These are phyloP conservation scores for Starmerella scarabaei DNA, from an alignment of 805 yeast species.

Conservation along the genomic window DNA sequence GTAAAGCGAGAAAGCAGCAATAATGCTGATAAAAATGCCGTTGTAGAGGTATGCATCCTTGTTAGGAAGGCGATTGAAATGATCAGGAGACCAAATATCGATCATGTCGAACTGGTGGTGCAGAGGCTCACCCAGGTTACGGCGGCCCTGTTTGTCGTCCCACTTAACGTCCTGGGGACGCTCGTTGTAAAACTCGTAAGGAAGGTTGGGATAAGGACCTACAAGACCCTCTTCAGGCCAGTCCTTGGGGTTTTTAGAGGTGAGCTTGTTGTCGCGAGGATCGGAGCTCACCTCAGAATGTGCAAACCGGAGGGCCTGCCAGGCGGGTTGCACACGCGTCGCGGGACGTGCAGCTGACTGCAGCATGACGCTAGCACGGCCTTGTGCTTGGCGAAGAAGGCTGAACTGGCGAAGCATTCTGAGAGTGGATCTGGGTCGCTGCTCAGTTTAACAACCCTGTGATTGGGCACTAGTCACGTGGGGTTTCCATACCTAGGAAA, in stretches of 20 bases:
- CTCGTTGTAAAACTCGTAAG: slow-evolving; percentile 45
- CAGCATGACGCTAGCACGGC: background rate
- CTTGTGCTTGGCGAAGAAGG: slow-evolving; percentile 1
- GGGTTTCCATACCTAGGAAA: background rate
- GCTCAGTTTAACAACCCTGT: background rate
- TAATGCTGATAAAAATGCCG: slow-evolving; percentile 37
- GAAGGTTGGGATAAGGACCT: slow-evolving; percentile 43
- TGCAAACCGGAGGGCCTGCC: slow-evolving; percentile 7
- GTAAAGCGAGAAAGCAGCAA: slow-evolving; percentile 25
- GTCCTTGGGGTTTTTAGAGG: slow-evolving; percentile 15
- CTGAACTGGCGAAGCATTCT: slow-evolving; percentile 10
- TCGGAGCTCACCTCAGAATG: slow-evolving; percentile 3
- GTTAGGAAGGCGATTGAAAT: slow-evolving; percentile 47
- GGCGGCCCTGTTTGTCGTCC: slow-evolving; percentile 70
- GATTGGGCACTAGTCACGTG: slow-evolving; percentile 6
- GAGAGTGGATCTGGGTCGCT: background rate
- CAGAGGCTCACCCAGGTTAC: slow-evolving; percentile 62
- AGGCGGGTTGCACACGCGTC: background rate
- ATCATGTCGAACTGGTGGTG: slow-evolving; percentile 59
- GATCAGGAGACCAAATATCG: slow-evolving; percentile 81
- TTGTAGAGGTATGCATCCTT: slow-evolving; percentile 47
- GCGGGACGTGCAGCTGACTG: background rate
- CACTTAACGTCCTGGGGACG: slow-evolving; percentile 61
- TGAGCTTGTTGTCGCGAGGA: slow-evolving; percentile 6
- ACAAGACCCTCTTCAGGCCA: slow-evolving; percentile 21